Percentiles rank a stretch among this genome's conserved stretches.
Evolutionary conservation across 2,329 filamentous ascomycete genomes (phyloP).

Genomic region (Aspergillus versicolor): DNA sequence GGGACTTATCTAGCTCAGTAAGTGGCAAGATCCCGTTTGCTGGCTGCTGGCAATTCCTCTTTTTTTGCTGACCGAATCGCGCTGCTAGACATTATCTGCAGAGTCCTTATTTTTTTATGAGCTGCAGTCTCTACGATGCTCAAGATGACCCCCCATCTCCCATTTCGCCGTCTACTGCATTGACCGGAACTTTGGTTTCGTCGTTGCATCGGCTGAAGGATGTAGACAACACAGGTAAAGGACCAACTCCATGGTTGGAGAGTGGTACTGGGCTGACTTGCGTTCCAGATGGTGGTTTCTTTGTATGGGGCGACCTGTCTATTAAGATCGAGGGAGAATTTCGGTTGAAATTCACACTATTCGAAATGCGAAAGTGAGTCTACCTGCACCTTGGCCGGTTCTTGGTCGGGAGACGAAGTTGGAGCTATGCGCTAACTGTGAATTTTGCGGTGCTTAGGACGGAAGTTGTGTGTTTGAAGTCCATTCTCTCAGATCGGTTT

Average conservation of each 20-base stretch:
- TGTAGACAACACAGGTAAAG: slow-evolving; percentile 61
- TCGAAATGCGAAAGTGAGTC: slow-evolving; percentile 64
- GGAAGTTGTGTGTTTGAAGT: slow-evolving; percentile 53
- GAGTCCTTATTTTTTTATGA: slow-evolving; percentile 65
- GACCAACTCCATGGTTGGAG: slow-evolving; percentile 10
- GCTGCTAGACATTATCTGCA: slow-evolving; percentile 57
- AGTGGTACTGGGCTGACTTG: slow-evolving; percentile 4
- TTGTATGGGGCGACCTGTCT: slow-evolving; percentile 87
- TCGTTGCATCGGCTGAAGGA: slow-evolving; percentile 82
- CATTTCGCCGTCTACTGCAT: slow-evolving; percentile 50
- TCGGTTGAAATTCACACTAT: slow-evolving; percentile 73
- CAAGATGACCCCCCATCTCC: slow-evolving; percentile 47
- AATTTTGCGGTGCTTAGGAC: slow-evolving; percentile 24
- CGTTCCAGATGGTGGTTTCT: slow-evolving; percentile 70
- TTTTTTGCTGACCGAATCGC: slow-evolving; percentile 1
- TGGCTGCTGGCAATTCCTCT: slow-evolving; percentile 7
- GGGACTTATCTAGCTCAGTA: slow-evolving; percentile 59
- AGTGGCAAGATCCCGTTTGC: slow-evolving; percentile 31
- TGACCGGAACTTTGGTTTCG: slow-evolving; percentile 73
- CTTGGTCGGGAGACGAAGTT: not conserved
- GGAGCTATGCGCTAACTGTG: slow-evolving; percentile 18
- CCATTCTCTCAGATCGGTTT: slow-evolving; percentile 65
- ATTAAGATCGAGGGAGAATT: slow-evolving; percentile 72
- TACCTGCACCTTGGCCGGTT: not conserved
- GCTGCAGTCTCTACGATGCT: slow-evolving; percentile 55